Evolutionary conservation across 2,329 filamentous ascomycete species (phyloP).

Genomic region (Aspergillus floridensis): DNA sequence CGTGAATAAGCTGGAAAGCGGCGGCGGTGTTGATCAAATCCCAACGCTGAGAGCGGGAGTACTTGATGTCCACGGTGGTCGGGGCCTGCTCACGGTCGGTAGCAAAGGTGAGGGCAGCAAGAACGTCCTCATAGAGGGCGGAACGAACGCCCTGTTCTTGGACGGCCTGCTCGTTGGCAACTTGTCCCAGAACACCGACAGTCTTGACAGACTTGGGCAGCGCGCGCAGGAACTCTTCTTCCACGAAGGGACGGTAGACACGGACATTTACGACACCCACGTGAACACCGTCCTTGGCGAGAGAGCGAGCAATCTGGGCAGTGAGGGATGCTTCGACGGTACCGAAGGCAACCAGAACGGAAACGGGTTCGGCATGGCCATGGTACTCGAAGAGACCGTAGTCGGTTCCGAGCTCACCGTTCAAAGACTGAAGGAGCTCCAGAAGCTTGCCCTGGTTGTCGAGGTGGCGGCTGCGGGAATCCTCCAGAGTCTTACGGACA

Average conservation of each 20-base stretch:
- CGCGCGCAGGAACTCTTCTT: constrained; percentile 84
- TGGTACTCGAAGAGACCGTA: constrained; percentile 94
- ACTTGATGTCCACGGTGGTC: constrained; percentile 80
- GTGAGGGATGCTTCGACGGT: constrained; percentile 85
- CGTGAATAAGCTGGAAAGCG: constrained; percentile 46
- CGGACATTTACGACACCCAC: constrained; percentile 89
- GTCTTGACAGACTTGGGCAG: constrained; percentile 73
- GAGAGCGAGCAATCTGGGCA: constrained; percentile 71
- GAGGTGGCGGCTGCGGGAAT: constrained; percentile 65
- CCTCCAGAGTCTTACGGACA: constrained; percentile 60
- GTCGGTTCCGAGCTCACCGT: constrained; percentile 87
- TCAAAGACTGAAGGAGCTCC: constrained; percentile 71
- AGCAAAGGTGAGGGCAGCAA: constrained; percentile 79
- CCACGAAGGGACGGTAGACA: constrained; percentile 90
- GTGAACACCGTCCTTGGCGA: constrained; percentile 70
- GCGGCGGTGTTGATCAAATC: constrained; percentile 49
- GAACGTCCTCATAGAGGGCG: constrained; percentile 85
- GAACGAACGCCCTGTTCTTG: constrained; percentile 75
- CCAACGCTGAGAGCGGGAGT: constrained; percentile 69
- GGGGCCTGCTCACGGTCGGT: constrained; percentile 63
- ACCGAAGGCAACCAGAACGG: constrained; percentile 87
- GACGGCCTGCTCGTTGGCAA: constrained; percentile 69
- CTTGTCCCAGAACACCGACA: constrained; percentile 86
- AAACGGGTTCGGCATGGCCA: constrained; percentile 74
- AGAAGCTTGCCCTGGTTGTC: constrained; percentile 70